These are phyloP conservation scores for Zizania palustris DNA, from an alignment of 202 grass and related monocot genomes.

Conservation along the genomic window DNA sequence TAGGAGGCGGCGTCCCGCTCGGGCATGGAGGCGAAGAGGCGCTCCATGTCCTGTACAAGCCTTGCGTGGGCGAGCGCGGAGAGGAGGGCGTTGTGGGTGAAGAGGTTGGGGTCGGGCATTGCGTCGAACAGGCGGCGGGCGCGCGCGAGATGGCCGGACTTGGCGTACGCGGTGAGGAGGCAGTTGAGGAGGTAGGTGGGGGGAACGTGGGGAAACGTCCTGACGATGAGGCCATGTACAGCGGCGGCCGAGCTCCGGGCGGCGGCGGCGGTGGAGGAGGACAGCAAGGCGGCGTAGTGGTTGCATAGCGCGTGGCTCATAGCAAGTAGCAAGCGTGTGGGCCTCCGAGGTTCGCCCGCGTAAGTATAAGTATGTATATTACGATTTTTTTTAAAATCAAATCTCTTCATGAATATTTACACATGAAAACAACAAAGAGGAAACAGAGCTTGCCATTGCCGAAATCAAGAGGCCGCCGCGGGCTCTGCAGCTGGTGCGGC, in stretches of 20 bases:
- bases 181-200: constrained; percentile 59
- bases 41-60: constrained; percentile 27
- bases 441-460: not conserved
- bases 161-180: constrained; percentile 44
- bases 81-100: constrained; percentile 62
- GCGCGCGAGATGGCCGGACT: constrained; percentile 18
- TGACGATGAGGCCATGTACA: constrained; percentile 50
- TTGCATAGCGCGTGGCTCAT: constrained; percentile 43
- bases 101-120: constrained; percentile 46
- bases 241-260: not conserved
- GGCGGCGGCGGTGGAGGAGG: not conserved
- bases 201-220: constrained; percentile 7
- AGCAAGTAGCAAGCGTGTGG: no score
- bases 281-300: constrained; percentile 46
- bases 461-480: not conserved
- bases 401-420: constrained; percentile 19
- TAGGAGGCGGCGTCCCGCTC: constrained; percentile 45
- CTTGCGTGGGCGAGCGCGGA: constrained; percentile 48
- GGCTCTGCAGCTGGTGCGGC: not conserved
- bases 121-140: constrained; percentile 54
- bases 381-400: no score
- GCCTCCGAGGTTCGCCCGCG: no score
- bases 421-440: not conserved
- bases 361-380: no score
- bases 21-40: constrained; percentile 47